Evolutionary conservation across 2,329 filamentous ascomycete genomes (phyloP), one percentile per base, ranked within the genome.

Genomic region (Lachnellula occidentalis): DNA sequence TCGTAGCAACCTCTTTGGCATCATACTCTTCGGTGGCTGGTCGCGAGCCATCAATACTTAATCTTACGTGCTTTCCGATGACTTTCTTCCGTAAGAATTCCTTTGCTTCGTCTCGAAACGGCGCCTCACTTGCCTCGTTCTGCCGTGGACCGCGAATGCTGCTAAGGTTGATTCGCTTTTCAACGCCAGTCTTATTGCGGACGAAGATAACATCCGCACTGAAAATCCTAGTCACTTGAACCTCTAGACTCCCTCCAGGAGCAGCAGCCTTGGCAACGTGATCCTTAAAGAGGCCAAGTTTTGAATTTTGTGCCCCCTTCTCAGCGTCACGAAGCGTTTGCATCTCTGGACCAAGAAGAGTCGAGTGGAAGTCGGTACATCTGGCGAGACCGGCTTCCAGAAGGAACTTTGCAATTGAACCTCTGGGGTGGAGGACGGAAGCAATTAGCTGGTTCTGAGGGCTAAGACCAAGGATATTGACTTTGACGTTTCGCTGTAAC

Each of bases 361-460:
- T 95, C 1, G 92, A 95, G 75, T 99, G 94, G 73, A 94, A 92
- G 72, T 99, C 94, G 61, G 92, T 91, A 76, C 92, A 97, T 66
- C 90, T 83, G 41, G 92, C 94, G 53, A 97, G 78, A 64, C 94
- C 94, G 51, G 91, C 89, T 65, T 92, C 85, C 45, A 99, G 83
- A 43, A 99, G 73, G 71, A 95, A 95, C 61, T 89, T 90, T 59
- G 92, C 90, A 70, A 99, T 95, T 72, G 91, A 96, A 59, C 94
- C 94, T 57, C 86, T 83, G 27, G 92, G 92, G 74, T 99, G 94
- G 61, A 92, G 79, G 43, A 99, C 80, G 48, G 85, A 84, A 54
- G 88, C 94, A 52, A 99, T 85, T n/a, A 99, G 80, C 68, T 96
- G 89, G 56, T 89, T 89, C 72, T 96, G 92, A 1, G 90, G 90